These are phyloP conservation scores for Fragaria iinumae DNA, from an alignment of 306 rosid genomes.

Conservation along the genomic window DNA sequence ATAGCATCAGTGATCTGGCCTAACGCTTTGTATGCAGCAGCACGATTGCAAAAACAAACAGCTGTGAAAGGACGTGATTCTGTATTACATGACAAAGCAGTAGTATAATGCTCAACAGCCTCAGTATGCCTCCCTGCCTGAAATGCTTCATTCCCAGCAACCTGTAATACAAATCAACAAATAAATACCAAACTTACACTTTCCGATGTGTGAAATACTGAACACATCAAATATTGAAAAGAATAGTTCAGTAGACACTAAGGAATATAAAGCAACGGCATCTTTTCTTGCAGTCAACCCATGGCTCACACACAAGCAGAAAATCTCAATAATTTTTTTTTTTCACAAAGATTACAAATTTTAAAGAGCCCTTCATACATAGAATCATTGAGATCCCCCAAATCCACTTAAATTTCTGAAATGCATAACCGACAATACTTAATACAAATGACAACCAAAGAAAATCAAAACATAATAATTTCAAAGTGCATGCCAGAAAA, in stretches of 20 bases:
- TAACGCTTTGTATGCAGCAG: constrained; percentile 87
- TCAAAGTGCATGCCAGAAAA: neutral
- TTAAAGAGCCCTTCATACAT: neutral
- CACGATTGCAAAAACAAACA: constrained; percentile 95
- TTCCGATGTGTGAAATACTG: neutral
- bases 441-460: neutral
- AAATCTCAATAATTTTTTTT: neutral
- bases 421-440: neutral
- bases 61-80: constrained; percentile 90
- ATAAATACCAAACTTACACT: neutral
- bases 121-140: constrained; percentile 74
- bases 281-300: neutral
- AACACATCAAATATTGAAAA: neutral
- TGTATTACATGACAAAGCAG: constrained; percentile 75
- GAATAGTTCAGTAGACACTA: neutral
- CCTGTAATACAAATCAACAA: constrained; percentile 37
- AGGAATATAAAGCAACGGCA: neutral
- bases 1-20: constrained; percentile 91
- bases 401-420: neutral
- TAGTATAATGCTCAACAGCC: constrained; percentile 81
- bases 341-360: neutral
- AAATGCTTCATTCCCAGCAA: constrained; percentile 97
- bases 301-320: neutral
- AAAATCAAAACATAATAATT: neutral
- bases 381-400: neutral